Percentiles rank a stretch among this genome's conserved stretches.
Conservation (phyloP, 2,329 filamentous ascomycete species). For the Basipetospora chlamydospora region DNA sequence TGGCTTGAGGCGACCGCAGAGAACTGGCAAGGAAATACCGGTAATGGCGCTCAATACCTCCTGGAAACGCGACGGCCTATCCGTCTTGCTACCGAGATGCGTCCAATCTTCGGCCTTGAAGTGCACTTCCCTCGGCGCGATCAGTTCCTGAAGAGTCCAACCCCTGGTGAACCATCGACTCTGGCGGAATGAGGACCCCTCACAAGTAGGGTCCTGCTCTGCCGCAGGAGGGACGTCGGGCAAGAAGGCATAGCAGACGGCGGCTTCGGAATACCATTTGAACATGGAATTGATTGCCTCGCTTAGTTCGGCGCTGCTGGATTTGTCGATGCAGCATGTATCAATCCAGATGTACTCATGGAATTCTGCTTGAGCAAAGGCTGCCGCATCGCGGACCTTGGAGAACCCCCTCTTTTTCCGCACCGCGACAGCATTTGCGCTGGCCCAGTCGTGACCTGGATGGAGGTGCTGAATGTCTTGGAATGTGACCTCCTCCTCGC, state of each 20-base stretch:
- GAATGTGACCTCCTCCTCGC: conserved; percentile 15
- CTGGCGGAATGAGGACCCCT: background rate
- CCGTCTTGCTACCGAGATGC: conserved; percentile 4
- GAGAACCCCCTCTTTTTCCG: background rate
- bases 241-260: conserved; percentile 13
- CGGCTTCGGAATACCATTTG: conserved; percentile 13
- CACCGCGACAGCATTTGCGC: background rate
- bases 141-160: conserved; percentile 11
- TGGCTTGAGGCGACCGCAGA: background rate
- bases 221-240: conserved; percentile 9
- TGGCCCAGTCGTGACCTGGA: too few relatives aligned
- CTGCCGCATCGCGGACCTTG: conserved; percentile 1
- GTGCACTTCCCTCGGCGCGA: conserved; percentile 7
- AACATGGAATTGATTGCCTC: conserved; percentile 17
- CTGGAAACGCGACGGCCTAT: too few relatives aligned
- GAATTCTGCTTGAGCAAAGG: background rate
- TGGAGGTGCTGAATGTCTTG: conserved; percentile 11
- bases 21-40: conserved; percentile 4
- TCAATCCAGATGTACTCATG: conserved; percentile 14
- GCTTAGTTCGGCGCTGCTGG: conserved; percentile 15
- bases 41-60: conserved; percentile 6
- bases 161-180: too few relatives aligned
- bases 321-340: conserved; percentile 17
- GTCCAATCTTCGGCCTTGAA: conserved; percentile 9
- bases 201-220: background rate